Evolutionary conservation across 2,329 filamentous ascomycete species (phyloP).

Genomic region (Sphaerulina musiva): DNA sequence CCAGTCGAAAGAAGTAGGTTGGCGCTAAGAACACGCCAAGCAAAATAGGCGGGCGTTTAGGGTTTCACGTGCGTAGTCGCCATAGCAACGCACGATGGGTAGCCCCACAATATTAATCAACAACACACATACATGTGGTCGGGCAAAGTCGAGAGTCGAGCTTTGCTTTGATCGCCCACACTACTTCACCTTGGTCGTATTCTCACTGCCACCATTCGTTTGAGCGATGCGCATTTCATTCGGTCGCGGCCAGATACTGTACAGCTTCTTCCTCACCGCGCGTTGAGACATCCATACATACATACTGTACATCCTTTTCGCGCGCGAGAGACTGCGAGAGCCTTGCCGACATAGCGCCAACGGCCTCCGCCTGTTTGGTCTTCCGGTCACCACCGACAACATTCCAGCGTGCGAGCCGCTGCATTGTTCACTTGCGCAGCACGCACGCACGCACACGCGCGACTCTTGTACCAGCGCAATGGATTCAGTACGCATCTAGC

Average conservation of each 20-base stretch:
- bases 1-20: no score
- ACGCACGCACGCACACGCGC: slow-evolving; percentile 1
- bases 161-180: not conserved
- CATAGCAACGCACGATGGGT: not conserved
- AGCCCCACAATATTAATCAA: no score
- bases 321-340: not conserved
- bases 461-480: slow-evolving; percentile 10
- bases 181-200: not conserved
- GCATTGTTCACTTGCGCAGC: slow-evolving; percentile 5
- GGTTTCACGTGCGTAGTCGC: not conserved
- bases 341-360: slow-evolving; percentile 4
- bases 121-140: no score
- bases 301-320: not conserved
- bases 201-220: slow-evolving; percentile 6
- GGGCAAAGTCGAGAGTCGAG: no score
- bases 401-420: slow-evolving; percentile 16
- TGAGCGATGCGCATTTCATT: slow-evolving; percentile 2
- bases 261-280: slow-evolving; percentile 14
- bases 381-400: slow-evolving; percentile 8
- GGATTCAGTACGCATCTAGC: slow-evolving; percentile 20
- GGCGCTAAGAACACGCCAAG: no score
- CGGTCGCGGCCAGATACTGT: slow-evolving; percentile 6
- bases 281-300: slow-evolving; percentile 1
- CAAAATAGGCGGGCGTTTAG: not conserved
- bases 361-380: slow-evolving; percentile 1